phyloP scores from a whole-genome alignment of 805 yeast genomes.

The Zygosaccharomyces bailii region DNA sequence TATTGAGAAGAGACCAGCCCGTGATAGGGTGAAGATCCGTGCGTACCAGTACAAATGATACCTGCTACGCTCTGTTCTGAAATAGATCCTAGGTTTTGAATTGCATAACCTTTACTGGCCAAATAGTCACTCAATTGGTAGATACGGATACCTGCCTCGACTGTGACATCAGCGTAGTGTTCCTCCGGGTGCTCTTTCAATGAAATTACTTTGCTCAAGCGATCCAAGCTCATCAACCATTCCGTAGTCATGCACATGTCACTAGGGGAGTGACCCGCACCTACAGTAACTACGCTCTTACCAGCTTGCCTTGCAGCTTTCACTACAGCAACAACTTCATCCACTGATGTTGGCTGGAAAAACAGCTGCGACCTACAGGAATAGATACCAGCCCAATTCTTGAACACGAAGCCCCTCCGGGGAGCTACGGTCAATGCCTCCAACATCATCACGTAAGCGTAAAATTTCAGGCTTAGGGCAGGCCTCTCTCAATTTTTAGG shows the following conservation, averaged over 20 bases:
- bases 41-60: conserved; percentile 94
- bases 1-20: conserved; percentile 86
- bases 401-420: conserved; percentile 37
- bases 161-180: conserved; percentile 80
- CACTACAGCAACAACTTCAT: conserved; percentile 67
- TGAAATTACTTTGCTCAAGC: conserved; percentile 53
- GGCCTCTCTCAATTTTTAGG: not conserved
- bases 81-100: conserved; percentile 91
- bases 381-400: conserved; percentile 88
- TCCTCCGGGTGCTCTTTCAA: conserved; percentile 51
- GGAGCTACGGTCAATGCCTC: conserved; percentile 15
- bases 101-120: conserved; percentile 62
- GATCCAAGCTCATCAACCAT: conserved; percentile 86
- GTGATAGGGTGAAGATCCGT: conserved; percentile 91
- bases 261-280: conserved; percentile 95
- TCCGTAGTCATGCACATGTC: conserved; percentile 82
- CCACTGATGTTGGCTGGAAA: conserved; percentile 70
- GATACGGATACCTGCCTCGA: conserved; percentile 88
- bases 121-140: conserved; percentile 68
- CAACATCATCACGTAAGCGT: conserved; percentile 12
- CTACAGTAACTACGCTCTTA: conserved; percentile 77
- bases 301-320: conserved; percentile 54
- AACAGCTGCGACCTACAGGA: conserved; percentile 68
- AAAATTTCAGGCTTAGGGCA: not conserved
- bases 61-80: conserved; percentile 94